phyloP scores from a whole-genome alignment of 2,329 filamentous ascomycete genomes.

The Neofusicoccum kwambonambiense region DNA sequence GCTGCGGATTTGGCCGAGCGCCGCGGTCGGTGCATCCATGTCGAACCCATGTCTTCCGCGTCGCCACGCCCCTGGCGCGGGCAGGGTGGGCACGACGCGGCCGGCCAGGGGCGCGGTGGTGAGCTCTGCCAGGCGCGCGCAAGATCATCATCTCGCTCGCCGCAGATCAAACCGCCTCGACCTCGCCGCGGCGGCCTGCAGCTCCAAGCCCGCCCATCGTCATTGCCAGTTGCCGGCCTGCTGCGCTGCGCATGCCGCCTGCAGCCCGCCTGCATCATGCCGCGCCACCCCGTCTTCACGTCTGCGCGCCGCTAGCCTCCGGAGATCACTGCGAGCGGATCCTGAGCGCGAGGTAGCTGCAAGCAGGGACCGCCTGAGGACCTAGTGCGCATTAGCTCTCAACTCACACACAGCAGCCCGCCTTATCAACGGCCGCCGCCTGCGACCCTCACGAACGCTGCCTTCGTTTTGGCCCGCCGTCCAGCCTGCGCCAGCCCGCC shows the following conservation, averaged over 20 bases:
- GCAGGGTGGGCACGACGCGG: background rate
- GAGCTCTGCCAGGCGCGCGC: background rate
- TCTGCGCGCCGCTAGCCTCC: background rate
- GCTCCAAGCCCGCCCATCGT: background rate
- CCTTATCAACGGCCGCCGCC: background rate
- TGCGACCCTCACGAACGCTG: background rate
- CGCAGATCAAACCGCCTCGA: constrained; percentile 11
- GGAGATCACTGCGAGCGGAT: constrained; percentile 2
- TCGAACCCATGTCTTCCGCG: background rate
- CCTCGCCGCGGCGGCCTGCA: background rate
- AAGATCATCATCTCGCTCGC: constrained; percentile 6
- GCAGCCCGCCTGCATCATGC: constrained; percentile 6
- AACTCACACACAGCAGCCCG: background rate
- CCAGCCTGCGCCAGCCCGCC: background rate
- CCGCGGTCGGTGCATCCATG: background rate
- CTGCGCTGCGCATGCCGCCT: background rate
- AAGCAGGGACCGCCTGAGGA: background rate
- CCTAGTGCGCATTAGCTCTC: background rate
- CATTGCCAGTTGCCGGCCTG: background rate
- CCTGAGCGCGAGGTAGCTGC: background rate
- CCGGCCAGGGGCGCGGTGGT: background rate
- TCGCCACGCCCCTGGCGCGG: background rate
- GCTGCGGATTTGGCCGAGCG: background rate
- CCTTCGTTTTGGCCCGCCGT: background rate
- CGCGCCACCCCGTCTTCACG: constrained; percentile 6